Conservation (phyloP, 1,284 basidiomycete genomes). For the Ustilago xerochloae region DNA sequence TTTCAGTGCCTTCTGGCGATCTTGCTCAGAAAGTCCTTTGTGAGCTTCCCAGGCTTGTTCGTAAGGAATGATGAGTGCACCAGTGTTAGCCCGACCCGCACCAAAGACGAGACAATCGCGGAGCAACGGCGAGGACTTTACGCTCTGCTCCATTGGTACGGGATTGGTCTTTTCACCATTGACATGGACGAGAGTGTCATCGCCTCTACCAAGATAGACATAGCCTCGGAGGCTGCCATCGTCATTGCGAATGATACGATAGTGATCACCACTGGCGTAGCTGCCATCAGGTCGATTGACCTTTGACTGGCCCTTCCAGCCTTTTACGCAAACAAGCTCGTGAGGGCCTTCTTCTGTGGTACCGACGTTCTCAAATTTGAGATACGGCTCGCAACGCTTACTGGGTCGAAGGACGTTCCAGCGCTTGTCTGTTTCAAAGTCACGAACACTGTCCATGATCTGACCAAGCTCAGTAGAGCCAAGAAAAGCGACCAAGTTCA, state of each 20-base stretch:
- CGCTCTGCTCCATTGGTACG: slow-evolving; percentile 47
- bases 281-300: slow-evolving; percentile 74
- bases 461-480: slow-evolving; percentile 68
- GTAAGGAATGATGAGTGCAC: slow-evolving; percentile 74
- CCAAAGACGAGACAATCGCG: slow-evolving; percentile 75
- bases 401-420: slow-evolving; percentile 74
- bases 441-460: slow-evolving; percentile 71
- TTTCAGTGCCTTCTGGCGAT: slow-evolving; percentile 30
- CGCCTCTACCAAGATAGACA: slow-evolving; percentile 75
- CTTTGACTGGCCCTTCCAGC: slow-evolving; percentile 73
- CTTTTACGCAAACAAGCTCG: slow-evolving; percentile 74
- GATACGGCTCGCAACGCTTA: slow-evolving; percentile 12
- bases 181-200: slow-evolving; percentile 73
- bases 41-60: slow-evolving; percentile 69
- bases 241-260: slow-evolving; percentile 70
- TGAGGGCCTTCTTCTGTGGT: slow-evolving; percentile 63
- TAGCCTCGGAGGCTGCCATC: slow-evolving; percentile 70
- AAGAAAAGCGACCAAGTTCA: slow-evolving; percentile 74
- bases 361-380: slow-evolving; percentile 37
- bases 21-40: slow-evolving; percentile 4
- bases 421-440: slow-evolving; percentile 73
- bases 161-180: slow-evolving; percentile 61
- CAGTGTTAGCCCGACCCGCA: slow-evolving; percentile 72
- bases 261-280: slow-evolving; percentile 75
- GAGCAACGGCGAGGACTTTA: slow-evolving; percentile 64